Base-by-base conservation (phyloP, 352 stramenopile species). In the Peronospora belbahrii region DNA sequence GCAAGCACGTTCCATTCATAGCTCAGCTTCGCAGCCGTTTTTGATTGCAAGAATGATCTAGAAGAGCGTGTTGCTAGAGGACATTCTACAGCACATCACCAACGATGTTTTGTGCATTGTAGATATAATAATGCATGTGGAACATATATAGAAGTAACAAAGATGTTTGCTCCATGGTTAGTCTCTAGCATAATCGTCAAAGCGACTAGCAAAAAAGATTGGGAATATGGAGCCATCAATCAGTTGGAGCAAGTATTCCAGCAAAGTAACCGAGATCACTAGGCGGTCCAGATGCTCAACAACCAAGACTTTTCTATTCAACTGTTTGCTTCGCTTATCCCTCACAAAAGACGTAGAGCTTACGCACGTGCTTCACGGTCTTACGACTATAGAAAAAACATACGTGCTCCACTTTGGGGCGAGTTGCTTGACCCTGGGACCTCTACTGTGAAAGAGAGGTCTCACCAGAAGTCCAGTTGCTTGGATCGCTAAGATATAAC, bases 151-250 rank as follows among this genome's bases (percentile, higher is more conserved):
- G n/a, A n/a, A n/a, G n/a, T 36, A 20, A 53, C 34, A 48, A 52
- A 34, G 18, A 70, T 92, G 62, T 92, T 52, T 86, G 80, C 80
- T 87, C 80, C 85, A 92, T 92, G 80, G 80, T 92, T 86, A 56
- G 68, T 92, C 80, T 84, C 80, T 67, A 88, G 74, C 77, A 92
- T 92, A 72, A 92, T 82, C 2, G 80, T 88, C 80, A 22, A 67
- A 80, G 52, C 52, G 80, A 87, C 74, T 88, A 83, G 78, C 76
- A 86, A 53, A 89, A 68, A 87, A 88, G 80, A 92, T 75, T 89
- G 77, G 80, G 80, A 92, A 92, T 92, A 92, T 92, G 83, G 77
- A 88, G 80, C 80, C 77, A 83, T 92, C 80, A 75, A 92, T 87
- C 80, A 49, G 57, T 52, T 74, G 80, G 80, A 90, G 78, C 78